Evolutionary conservation across 805 yeast genomes (phyloP), one percentile per base, ranked within the genome.

Genomic region (Scheffersomyces lignosus): DNA sequence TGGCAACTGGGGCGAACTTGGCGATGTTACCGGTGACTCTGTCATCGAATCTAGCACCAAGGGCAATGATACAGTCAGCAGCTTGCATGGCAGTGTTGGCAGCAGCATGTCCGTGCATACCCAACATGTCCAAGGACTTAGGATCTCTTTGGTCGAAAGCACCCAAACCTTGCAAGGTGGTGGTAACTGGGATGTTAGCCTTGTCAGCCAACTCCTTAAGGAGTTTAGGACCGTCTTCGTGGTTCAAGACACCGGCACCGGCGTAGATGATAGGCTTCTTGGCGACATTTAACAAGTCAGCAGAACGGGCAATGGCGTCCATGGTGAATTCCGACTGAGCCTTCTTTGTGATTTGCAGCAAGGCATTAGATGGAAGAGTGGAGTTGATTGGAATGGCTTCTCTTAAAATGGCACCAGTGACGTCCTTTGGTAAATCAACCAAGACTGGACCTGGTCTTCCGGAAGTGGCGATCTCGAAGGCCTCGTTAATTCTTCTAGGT

Each of bases 371-470:
- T 17, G 96, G 95, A 49, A 88, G 75, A 32, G 95, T 85, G 25
- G 86, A 64, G 44, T 78, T 73, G 27, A 81, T 70, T 38, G 99
- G 99, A 49, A 93, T 89, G 40, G 96, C 83, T 49, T 82, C 79
- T 54, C 84, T 80, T 55, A 93, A 76, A 46, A 93, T 76, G 15
- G 96, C 84, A 28, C 96, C 96, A 15, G 98, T 93, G 47, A 93
- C 97, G 60, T 93, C 98, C 72, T 93, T 93, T 55, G 99, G 99
- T 61, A 93, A 75, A 66, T 93, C 99, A 31, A 93, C 97, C 52
- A 93, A 76, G 36, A 93, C 99, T 10, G 99, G 99, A 44, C 99
- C 99, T 35, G 99, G 99, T 64, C 99, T 81, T 32, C 99, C 99
- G 40, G 86, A 69, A 29, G 87, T 84, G 43, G 98, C 98, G 48